These are phyloP conservation scores for Emericellopsis terricola DNA, from an alignment of 495 filamentous ascomycete genomes.

Conservation along the genomic window DNA sequence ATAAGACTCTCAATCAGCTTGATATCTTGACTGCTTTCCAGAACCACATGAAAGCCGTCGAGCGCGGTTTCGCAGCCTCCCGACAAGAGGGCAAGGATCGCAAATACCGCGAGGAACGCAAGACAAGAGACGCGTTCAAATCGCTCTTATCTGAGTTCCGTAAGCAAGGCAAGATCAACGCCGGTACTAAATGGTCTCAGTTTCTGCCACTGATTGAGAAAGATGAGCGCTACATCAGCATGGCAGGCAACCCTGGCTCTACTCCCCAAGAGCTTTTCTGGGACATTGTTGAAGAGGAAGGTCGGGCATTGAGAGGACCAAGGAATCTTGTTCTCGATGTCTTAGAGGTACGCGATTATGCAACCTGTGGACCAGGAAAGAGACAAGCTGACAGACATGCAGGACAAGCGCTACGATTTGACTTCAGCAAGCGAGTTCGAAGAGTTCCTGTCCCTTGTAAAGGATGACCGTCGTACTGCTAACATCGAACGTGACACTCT, in stretches of 20 bases:
- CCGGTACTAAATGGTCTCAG: slow-evolving; percentile 77
- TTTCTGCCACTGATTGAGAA: slow-evolving; percentile 59
- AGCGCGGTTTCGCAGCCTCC: slow-evolving; percentile 76
- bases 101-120: slow-evolving; percentile 64
- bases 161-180: slow-evolving; percentile 68
- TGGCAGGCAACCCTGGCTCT: slow-evolving; percentile 77
- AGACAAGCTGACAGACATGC: too few relatives aligned
- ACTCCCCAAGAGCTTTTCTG: slow-evolving; percentile 90
- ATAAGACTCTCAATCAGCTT: slow-evolving; percentile 68
- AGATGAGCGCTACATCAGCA: slow-evolving; percentile 68
- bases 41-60: slow-evolving; percentile 80
- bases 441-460: slow-evolving; percentile 63
- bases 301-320: slow-evolving; percentile 58
- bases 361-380: too few relatives aligned
- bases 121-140: slow-evolving; percentile 65
- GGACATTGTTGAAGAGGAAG: slow-evolving; percentile 91
- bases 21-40: slow-evolving; percentile 89
- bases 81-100: slow-evolving; percentile 71
- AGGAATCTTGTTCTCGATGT: slow-evolving; percentile 81
- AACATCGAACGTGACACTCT: slow-evolving; percentile 62
- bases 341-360: slow-evolving; percentile 51
- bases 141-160: slow-evolving; percentile 56
- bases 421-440: slow-evolving; percentile 70
- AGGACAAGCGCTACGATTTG: slow-evolving; percentile 87
- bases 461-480: slow-evolving; percentile 68